phyloP scores from a whole-genome alignment of 192 early-diverging fungal genomes.

The Chytriomyces sp. region DNA sequence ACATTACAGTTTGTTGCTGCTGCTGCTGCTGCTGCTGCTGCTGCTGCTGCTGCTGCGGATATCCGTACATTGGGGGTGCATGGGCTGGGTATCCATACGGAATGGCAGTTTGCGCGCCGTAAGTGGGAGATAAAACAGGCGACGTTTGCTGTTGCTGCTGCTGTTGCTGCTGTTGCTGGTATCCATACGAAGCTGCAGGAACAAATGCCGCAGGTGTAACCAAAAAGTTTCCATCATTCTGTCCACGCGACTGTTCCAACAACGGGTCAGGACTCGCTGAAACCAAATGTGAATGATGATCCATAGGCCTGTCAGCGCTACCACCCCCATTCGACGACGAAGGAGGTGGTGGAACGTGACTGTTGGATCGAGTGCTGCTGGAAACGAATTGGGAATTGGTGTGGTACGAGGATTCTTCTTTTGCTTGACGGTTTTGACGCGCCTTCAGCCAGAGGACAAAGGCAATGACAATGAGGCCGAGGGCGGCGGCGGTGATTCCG shows the following conservation, averaged over 20 bases:
- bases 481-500: slow-evolving; percentile 17
- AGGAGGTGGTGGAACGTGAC: background rate
- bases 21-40: background rate
- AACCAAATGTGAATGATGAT: background rate
- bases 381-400: background rate
- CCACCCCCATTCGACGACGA: background rate
- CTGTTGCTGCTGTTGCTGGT: background rate
- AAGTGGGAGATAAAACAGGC: background rate
- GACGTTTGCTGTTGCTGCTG: background rate
- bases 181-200: no score
- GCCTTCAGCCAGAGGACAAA: slow-evolving; percentile 27
- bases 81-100: background rate
- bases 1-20: background rate
- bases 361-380: background rate
- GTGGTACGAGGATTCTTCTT: slow-evolving; percentile 9
- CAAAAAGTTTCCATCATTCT: background rate
- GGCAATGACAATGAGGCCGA: slow-evolving; percentile 22
- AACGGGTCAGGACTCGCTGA: background rate
- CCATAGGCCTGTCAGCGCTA: background rate
- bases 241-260: background rate
- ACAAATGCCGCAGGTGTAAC: background rate
- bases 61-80: background rate
- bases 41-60: background rate
- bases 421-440: background rate
- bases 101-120: background rate